Conservation (phyloP, 2,329 filamentous ascomycete genomes). For the Cladosporium cucumerinum region DNA sequence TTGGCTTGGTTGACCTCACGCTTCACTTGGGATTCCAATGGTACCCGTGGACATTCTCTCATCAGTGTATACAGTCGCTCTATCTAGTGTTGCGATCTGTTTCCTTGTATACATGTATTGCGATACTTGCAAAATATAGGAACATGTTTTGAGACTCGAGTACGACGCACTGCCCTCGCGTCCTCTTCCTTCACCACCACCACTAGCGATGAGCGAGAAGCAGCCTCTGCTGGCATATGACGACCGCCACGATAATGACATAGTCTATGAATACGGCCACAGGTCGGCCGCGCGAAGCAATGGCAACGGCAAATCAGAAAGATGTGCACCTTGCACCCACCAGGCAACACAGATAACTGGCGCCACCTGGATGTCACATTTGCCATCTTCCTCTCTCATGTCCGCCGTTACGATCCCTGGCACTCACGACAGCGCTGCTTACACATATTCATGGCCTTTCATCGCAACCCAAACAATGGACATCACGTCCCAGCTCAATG, state of each 20-base stretch:
- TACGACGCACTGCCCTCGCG: background rate
- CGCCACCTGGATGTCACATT: conserved; percentile 28
- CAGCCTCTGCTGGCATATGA: conserved; percentile 1
- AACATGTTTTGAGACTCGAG: conserved; percentile 2
- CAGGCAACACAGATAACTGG: conserved; percentile 7
- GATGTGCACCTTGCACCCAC: background rate
- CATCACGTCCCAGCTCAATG: conserved; percentile 31
- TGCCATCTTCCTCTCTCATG: conserved; percentile 27
- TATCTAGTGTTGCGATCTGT: background rate
- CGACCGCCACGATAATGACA: background rate
- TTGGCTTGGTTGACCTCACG: conserved; percentile 5
- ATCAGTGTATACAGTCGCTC: conserved; percentile 1
- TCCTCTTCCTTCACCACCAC: background rate
- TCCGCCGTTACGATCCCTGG: conserved; percentile 35
- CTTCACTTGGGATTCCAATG: background rate
- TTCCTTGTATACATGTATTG: background rate
- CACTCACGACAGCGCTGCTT: conserved; percentile 38
- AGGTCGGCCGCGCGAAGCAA: background rate
- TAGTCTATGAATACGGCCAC: background rate
- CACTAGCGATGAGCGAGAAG: conserved; percentile 13
- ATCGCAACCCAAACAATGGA: conserved; percentile 33
- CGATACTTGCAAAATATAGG: background rate
- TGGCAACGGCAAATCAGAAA: background rate
- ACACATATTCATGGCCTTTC: conserved; percentile 35
- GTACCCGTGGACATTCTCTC: background rate